phyloP scores from a whole-genome alignment of 106 monocot genomes.

The Platanthera guangdongensis region DNA sequence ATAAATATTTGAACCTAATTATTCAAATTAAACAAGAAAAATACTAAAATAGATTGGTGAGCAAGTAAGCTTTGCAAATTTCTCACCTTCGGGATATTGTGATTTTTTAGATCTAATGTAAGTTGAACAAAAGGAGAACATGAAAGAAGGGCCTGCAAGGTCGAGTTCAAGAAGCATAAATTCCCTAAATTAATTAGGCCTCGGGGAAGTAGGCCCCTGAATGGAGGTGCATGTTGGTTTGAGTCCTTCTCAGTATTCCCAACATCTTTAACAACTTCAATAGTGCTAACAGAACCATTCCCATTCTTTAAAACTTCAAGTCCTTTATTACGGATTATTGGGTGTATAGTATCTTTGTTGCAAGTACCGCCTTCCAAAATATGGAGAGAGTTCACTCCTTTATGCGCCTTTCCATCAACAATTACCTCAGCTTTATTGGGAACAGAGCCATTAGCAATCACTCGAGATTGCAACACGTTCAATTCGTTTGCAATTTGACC shows the following conservation, averaged over 20 bases:
- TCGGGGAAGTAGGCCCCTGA: constrained; percentile 48
- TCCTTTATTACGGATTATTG: not conserved
- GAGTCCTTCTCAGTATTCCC: constrained; percentile 10
- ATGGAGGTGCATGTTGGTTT: constrained; percentile 12
- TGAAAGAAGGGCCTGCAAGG: constrained; percentile 85
- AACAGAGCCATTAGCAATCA: constrained; percentile 1
- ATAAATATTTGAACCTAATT: constrained; percentile 6
- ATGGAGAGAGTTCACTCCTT: not conserved
- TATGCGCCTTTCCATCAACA: not conserved
- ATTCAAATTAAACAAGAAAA: not conserved
- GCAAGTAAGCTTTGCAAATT: not conserved
- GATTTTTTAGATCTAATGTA: constrained; percentile 51
- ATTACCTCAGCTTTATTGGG: not conserved
- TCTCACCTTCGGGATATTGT: constrained; percentile 61
- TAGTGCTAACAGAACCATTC: no score
- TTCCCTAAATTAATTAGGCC: constrained; percentile 91
- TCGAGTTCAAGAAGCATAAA: constrained; percentile 90
- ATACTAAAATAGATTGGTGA: not conserved
- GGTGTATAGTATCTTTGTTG: not conserved
- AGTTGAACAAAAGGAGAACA: constrained; percentile 81
- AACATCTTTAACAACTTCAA: constrained; percentile 1
- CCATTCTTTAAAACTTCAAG: not conserved
- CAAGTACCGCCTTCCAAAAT: not conserved
- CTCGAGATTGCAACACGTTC: not conserved
- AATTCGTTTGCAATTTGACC: constrained; percentile 1